These are phyloP conservation scores for Aegilops longissima DNA, from an alignment of 176 grass and related monocot genomes.

Conservation along the genomic window DNA sequence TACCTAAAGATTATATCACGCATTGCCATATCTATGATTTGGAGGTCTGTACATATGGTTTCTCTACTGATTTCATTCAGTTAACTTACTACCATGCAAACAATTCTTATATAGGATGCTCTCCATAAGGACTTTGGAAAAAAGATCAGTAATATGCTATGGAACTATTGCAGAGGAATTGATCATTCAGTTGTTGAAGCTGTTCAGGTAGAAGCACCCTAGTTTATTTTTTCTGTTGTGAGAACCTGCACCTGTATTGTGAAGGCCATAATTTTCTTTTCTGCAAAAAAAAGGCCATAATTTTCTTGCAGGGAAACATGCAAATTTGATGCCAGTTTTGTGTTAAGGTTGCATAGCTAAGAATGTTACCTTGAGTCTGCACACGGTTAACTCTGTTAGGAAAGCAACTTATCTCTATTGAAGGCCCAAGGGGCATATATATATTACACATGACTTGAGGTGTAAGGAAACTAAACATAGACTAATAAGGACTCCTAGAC, in stretches of 20 bases:
- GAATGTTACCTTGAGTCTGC: not conserved
- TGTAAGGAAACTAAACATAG: no score
- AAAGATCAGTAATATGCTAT: slow-evolving; percentile 83
- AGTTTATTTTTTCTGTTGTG: not conserved
- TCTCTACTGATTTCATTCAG: slow-evolving; percentile 21
- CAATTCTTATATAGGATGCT: slow-evolving; percentile 57
- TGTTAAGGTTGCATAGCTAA: not conserved
- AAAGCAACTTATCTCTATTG: no score
- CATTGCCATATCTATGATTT: slow-evolving; percentile 12
- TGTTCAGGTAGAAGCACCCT: slow-evolving; percentile 67
- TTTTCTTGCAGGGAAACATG: slow-evolving; percentile 1
- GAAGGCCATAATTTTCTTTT: slow-evolving; percentile 12
- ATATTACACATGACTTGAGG: no score
- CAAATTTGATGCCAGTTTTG: slow-evolving; percentile 1
- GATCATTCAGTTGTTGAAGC: slow-evolving; percentile 78
- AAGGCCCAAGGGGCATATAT: no score
- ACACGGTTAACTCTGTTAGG: not conserved
- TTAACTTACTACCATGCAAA: not conserved
- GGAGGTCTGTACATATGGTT: slow-evolving; percentile 13
- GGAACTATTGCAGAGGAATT: slow-evolving; percentile 97
- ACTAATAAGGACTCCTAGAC: no score
- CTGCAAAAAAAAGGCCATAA: not conserved
- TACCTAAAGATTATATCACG: slow-evolving; percentile 7
- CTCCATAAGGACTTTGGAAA: slow-evolving; percentile 82
- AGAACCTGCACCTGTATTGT: slow-evolving; percentile 8